Evolutionary conservation across 108 stramenopile species (phyloP), one percentile per base, ranked within the genome.

Genomic region (Nannochloropsis gaditana): DNA sequence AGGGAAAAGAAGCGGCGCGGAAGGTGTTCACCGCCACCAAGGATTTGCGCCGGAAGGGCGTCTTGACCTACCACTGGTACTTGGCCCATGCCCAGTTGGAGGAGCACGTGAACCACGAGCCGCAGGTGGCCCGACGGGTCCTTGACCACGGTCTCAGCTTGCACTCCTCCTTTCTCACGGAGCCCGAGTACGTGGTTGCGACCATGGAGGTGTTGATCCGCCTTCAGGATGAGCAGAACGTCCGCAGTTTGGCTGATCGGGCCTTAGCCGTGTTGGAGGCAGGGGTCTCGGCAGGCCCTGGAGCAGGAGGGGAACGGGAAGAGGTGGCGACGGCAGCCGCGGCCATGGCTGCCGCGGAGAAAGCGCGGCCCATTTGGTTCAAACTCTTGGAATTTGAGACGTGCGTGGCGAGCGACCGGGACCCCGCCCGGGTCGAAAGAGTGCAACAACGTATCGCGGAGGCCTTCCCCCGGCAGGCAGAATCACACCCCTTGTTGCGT

Each of bases 101-200:
- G 44, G 81, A 84, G 45, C 87, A 88, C 82, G 87, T 88, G 11
- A 88, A 88, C 45, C 50, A 82, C 9, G 87, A 88, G 43, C 47
- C 84, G 31, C 81, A 88, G 80, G 87, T 88, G 45, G 87, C 86
- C 1, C 83, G 43, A 43, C 79, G 84, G 44, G 82, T 88, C 5
- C 45, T 85, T 3, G 87, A 85, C 50, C 47, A 82, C 81, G 84
- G 87, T 5, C 84, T 88, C 44, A 73, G 45, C 45, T 81, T 80
- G 83, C 87, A 85, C 73, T 80, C 42, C 80, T 42, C 47, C 11
- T 88, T 81, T 81, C 73, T 88, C 44, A 21, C 84, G 45, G 87
- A 88, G 73, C 87, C 82, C 9, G 84, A 85, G 50, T 88, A 88
- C 82, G 84, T 88, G 3, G 43, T 88, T 6, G 47, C 45, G 42